Evolutionary conservation across 345 rosid species (phyloP), one percentile per base, ranked within the genome.

Genomic region (Ceriops decandra): DNA sequence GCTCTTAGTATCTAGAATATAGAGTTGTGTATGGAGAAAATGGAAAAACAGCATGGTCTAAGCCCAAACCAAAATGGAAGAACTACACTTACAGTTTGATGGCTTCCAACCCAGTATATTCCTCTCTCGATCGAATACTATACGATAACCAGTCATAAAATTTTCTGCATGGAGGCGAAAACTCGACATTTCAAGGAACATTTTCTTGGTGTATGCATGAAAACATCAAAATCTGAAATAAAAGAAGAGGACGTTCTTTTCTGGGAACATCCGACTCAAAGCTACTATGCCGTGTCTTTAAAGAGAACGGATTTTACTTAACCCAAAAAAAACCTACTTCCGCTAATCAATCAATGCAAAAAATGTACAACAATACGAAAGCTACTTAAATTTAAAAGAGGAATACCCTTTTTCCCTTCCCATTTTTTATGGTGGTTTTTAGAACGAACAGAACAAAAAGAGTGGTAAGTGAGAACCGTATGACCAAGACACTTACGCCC

Each of bases 401-500:
- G 2, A 38, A 5, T 5, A 5, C 33, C 46, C 13, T 10, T 38
- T 38, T 38, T 15, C 1, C 13, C 13, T 38, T 9, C 10, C 46
- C 46, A 38, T 9, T 10, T 38, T 9, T 20, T 31, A 16, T 1
- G 57, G 32, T 26, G 2, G 24, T 22, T 49, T 31, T 60, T n/a
- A 10, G 17, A 35, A 22, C 20, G 9, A 20, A 42, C 9, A 24
- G 3, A 31, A 30, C 57, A 19, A 2, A 1, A 38, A 6, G 38
- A 8, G 46, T 42, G 38, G 35, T 16, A 68, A 54, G 69, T 58
- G 46, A 65, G 8, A 59, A 26, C 13, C 10, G 6, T 35, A 52
- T 7, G n/a, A n/a, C 7, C 7, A 0, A 67, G 77, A 76, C 47
- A 85, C 98, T 92, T 75, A 92, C 97, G 97, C 76, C 97, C 98